A percentile compares a stretch with the other conserved stretches of the same genome.
These are phyloP conservation scores for Fagus sylvatica DNA, from an alignment of 306 rosid species.

Conservation along the genomic window DNA sequence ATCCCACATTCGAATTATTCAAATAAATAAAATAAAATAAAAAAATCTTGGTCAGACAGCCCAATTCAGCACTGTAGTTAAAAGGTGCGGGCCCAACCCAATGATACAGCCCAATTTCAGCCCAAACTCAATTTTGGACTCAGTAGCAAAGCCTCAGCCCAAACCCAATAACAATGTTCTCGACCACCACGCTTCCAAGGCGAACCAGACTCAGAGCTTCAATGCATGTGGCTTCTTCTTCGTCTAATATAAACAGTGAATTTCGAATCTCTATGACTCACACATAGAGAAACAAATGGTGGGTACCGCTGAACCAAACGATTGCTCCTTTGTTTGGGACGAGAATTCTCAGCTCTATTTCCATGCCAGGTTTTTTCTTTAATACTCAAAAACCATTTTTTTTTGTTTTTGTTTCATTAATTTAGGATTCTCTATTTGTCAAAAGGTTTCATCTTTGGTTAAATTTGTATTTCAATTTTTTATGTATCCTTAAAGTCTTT, in stretches of 20 bases:
- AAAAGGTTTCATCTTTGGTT: neutral
- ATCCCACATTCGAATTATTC: too few species aligned
- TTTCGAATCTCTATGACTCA: neutral
- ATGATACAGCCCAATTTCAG: neutral
- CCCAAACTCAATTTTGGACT: neutral
- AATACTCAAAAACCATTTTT: neutral
- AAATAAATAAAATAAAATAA: too few species aligned
- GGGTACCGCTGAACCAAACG: constrained; percentile 10
- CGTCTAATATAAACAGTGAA: neutral
- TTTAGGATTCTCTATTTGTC: neutral
- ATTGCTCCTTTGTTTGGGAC: constrained; percentile 73
- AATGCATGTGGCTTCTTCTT: neutral
- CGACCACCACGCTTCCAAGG: neutral
- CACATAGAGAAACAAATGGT: constrained; percentile 1
- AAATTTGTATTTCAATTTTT: neutral
- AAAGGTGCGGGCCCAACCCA: neutral
- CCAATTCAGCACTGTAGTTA: neutral
- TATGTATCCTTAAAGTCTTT: neutral
- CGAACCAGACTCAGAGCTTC: neutral
- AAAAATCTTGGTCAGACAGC: neutral
- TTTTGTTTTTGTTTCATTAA: neutral
- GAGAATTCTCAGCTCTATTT: constrained; percentile 69
- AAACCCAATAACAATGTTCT: too few species aligned
- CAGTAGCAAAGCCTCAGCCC: neutral
- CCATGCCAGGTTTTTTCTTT: constrained; percentile 62